phyloP scores from a whole-genome alignment of 2,329 filamentous ascomycete species.

The Escovopsis sp. region DNA sequence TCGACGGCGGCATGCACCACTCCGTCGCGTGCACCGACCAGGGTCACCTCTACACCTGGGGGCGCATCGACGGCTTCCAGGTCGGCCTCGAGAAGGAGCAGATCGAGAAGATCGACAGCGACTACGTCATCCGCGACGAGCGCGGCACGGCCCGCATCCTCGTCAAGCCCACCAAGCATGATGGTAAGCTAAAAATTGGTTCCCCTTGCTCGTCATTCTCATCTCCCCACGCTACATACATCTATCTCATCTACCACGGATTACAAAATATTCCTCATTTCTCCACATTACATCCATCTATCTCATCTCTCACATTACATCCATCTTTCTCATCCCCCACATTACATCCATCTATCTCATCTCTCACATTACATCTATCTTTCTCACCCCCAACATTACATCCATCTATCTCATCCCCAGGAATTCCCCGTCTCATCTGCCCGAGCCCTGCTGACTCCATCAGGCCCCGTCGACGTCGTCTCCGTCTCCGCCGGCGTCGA shows the following conservation, averaged over 20 bases:
- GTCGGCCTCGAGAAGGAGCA: conserved; percentile 41
- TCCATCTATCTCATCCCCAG: too few relatives aligned
- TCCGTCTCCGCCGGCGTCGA: conserved; percentile 51
- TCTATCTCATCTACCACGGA: too few relatives aligned
- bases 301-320: too few relatives aligned
- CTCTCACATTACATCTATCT: too few relatives aligned
- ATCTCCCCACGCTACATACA: too few relatives aligned
- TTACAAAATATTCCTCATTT: too few relatives aligned
- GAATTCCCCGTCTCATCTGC: not conserved
- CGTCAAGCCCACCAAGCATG: conserved; percentile 21
- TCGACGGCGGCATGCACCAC: conserved; percentile 62
- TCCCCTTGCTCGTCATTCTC: too few relatives aligned
- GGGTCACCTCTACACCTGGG: conserved; percentile 45
- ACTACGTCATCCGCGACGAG: conserved; percentile 47
- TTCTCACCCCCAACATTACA: too few relatives aligned
- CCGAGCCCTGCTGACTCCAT: not conserved
- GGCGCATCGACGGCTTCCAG: conserved; percentile 37
- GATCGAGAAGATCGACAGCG: conserved; percentile 24
- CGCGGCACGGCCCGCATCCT: conserved; percentile 50
- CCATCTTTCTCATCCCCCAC: too few relatives aligned
- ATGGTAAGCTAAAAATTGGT: conserved; percentile 34
- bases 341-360: too few relatives aligned
- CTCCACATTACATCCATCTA: too few relatives aligned
- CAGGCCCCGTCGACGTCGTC: conserved; percentile 35
- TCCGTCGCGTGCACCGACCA: conserved; percentile 46